These are phyloP conservation scores for Alnus rubra DNA, from an alignment of 306 rosid species.

Conservation along the genomic window DNA sequence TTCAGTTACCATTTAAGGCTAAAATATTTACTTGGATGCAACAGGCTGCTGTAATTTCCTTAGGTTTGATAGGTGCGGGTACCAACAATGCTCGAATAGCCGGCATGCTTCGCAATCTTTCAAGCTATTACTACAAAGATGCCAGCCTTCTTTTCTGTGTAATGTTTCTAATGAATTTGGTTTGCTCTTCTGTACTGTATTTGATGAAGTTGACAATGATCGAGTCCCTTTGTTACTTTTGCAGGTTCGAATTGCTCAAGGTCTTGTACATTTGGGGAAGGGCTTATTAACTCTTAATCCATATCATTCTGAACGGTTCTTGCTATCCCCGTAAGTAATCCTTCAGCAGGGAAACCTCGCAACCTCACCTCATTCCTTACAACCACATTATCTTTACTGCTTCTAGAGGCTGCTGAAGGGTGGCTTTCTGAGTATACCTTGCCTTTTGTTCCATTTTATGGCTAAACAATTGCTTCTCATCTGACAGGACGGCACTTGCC, in stretches of 20 bases:
- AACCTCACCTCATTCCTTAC: neutral
- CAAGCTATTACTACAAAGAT: constrained; percentile 97
- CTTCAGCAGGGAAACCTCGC: neutral
- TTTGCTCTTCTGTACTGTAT: constrained; percentile 9
- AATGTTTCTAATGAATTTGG: constrained; percentile 33
- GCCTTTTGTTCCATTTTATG: constrained; percentile 1
- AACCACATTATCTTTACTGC: neutral
- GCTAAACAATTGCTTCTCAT: constrained; percentile 13
- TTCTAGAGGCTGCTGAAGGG: neutral
- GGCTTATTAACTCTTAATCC: constrained; percentile 94
- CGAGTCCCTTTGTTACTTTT: constrained; percentile 25
- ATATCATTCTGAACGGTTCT: constrained; percentile 94
- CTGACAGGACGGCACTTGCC: constrained; percentile 85
- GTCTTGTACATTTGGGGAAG: constrained; percentile 98
- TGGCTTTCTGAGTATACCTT: constrained; percentile 8
- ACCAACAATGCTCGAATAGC: constrained; percentile 98
- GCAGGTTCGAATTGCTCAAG: constrained; percentile 99
- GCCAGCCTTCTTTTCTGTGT: constrained; percentile 96
- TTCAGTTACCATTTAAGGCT: constrained; percentile 21
- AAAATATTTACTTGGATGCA: constrained; percentile 28
- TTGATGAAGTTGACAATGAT: constrained; percentile 19
- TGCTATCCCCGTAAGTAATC: constrained; percentile 78
- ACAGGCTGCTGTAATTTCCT: constrained; percentile 96
- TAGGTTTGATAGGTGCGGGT: constrained; percentile 94
- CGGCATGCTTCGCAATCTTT: constrained; percentile 98